A percentile compares a stretch with the other conserved stretches of the same genome.
These are phyloP conservation scores for Neofusicoccum ribis DNA, from an alignment of 2,329 filamentous ascomycete genomes.

Conservation along the genomic window DNA sequence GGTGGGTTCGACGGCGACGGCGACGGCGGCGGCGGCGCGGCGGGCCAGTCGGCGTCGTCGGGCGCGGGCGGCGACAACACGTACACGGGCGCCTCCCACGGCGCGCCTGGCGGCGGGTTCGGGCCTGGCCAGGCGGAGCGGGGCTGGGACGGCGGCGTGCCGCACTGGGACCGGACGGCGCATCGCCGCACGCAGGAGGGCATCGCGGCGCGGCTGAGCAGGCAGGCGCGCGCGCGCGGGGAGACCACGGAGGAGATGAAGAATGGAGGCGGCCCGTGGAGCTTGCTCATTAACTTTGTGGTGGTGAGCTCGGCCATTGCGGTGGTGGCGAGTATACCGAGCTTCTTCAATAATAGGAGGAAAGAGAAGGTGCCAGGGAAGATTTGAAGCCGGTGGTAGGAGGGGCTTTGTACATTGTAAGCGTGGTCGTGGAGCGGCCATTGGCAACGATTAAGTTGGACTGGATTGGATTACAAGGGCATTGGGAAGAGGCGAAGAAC, in stretches of 20 bases:
- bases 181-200: slow-evolving; percentile 74
- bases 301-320: slow-evolving; percentile 30
- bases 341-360: background rate
- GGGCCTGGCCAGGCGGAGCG: slow-evolving; percentile 58
- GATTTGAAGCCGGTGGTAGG: background rate
- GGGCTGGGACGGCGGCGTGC: slow-evolving; percentile 55
- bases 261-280: slow-evolving; percentile 26
- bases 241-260: slow-evolving; percentile 5
- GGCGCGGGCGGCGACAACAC: slow-evolving; percentile 10
- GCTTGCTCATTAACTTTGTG: slow-evolving; percentile 33
- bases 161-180: slow-evolving; percentile 74
- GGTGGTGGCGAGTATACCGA: slow-evolving; percentile 27
- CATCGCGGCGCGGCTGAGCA: slow-evolving; percentile 56
- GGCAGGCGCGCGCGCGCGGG: slow-evolving; percentile 36
- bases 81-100: slow-evolving; percentile 28
- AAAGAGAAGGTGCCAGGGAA: slow-evolving; percentile 4
- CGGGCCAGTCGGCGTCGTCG: slow-evolving; percentile 21
- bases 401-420: background rate
- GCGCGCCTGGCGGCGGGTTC: slow-evolving; percentile 54
- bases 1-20: background rate
- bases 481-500: background rate
- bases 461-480: background rate
- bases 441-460: background rate
- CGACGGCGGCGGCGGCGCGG: slow-evolving; percentile 21
- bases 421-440: background rate